phyloP scores from a whole-genome alignment of 202 grass and related monocot genomes.

The Brachypodium distachyon region DNA sequence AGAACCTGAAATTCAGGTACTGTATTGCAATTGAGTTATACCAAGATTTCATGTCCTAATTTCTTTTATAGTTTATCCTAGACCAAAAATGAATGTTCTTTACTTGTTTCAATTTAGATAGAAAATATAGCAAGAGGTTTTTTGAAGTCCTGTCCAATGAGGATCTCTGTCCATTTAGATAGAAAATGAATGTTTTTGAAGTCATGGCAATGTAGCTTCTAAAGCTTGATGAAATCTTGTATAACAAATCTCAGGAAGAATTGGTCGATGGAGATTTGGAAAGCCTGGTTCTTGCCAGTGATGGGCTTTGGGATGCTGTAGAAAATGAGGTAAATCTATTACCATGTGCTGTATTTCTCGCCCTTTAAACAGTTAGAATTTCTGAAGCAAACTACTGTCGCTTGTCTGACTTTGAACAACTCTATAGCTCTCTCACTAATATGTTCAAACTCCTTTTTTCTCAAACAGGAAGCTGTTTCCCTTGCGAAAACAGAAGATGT shows the following conservation, averaged over 20 bases:
- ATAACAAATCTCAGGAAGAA: conserved; percentile 48
- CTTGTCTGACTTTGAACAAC: background rate
- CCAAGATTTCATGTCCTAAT: background rate
- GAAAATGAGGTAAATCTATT: conserved; percentile 68
- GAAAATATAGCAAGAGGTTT: background rate
- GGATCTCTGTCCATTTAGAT: background rate
- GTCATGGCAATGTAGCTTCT: no score
- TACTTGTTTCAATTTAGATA: background rate
- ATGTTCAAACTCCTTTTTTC: background rate
- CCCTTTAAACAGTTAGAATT: background rate
- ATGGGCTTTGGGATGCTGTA: conserved; percentile 86
- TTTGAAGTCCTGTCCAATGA: background rate
- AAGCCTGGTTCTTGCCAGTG: conserved; percentile 81
- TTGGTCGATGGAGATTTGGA: conserved; percentile 52
- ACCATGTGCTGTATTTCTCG: background rate
- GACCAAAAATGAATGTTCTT: background rate
- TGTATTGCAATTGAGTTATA: conserved; percentile 9
- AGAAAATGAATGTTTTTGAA: no score
- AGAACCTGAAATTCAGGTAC: conserved; percentile 90
- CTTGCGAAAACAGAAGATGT: conserved; percentile 63
- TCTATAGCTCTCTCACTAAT: background rate
- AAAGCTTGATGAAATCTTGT: conserved; percentile 3
- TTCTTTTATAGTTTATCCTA: background rate
- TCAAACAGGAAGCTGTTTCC: conserved; percentile 64
- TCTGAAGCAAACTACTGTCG: background rate